Base-by-base conservation (phyloP, 495 filamentous ascomycete species). In the Lichina pygmaea region DNA sequence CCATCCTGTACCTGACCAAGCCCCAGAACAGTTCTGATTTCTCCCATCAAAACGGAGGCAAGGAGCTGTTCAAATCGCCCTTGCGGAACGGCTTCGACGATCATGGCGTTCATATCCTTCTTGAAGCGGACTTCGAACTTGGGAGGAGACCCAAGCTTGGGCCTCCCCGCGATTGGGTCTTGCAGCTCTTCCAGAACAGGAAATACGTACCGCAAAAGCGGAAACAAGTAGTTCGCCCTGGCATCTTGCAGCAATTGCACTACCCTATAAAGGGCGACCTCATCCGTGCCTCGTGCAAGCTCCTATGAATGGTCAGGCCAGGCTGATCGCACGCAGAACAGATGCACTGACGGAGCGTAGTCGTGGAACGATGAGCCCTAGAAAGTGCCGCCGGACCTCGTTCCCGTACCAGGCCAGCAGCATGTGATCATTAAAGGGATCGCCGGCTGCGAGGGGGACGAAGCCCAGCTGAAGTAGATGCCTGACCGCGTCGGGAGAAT, bases 51-150 rank as follows among this genome's bases (percentile, higher is more conserved):
- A 38, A 77, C 69, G 16, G 54, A 55, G 3, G 61, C 59, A 4
- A 84, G 54, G 10, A 73, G 60, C 12, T 55, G 53, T 37, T 67
- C 63, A 34, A 81, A 53, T 6, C 53, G 41, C 31, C 56, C 57
- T 52, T 65, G 64, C 6, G 72, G 71, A 31, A 75, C 57, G 4
- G 76, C 75, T 55, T 78, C 75, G 13, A 66, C 65, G 33, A 81
- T 66, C 24, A 83, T 66, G 15, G 75, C 70, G 52, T 78, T 67
- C 24, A 84, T 66, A 49, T 73, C 68, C 36, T 69, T 61, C 15
- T 63, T 61, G 47, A 81, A 71, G 17, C 65, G 68, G 15, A 56
- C 44, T 43, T 70, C 57, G 7, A 65, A 24, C 4, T 24, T 24
- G 1, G 24, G 24, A 4, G 4, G 55, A 6, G 48, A 49, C 6